Evolutionary conservation across 2,329 filamentous ascomycete genomes (phyloP), one percentile per base, ranked within the genome.

Genomic region (Fusarium pseudoanthophilum): DNA sequence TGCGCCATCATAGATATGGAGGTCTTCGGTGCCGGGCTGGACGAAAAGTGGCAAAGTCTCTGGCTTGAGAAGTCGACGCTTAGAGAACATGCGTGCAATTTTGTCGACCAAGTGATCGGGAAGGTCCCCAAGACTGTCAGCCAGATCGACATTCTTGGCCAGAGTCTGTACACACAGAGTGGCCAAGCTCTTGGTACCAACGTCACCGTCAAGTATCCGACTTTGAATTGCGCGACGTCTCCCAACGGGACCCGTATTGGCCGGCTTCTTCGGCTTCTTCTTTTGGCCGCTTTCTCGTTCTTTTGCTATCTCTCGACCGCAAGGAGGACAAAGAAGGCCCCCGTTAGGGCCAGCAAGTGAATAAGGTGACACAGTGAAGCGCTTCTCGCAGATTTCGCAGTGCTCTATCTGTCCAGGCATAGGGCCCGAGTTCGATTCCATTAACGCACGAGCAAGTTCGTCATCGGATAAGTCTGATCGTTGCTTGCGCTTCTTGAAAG

Each of bases 351-450:
- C 94, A 34, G 91, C 89, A 73, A 94, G 92, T 71, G 92, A 95
- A 83, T 98, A 98, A 1, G 94, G 89, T 0, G 95, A 98, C 49
- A 98, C 95, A 0, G 94, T 97, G 79, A 98, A 98, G 42, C 95
- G 91, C 80, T 96, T 97, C 48, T 88, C 87, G 81, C 95, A 98
- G 7, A 91, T 84, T 71, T 93, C 94, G 79, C 95, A 98, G 74
- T 97, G 95, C 72, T 93, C 94, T 78, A 95, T 89, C 81, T 98
- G 95, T 5, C 94, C 95, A 4, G 94, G 93, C n/a, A 92, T 80
- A 4, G 91, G 91, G 37, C 85, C 85, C 42, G 82, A 77, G 32
- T 79, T 80, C 68, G 87, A 77, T 57, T 87, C 75, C 77, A 90
- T 83, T 24, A 90, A 82, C 75, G 85, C 83, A 18, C 82, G 80